Evolutionary conservation across 306 rosid genomes (phyloP).

Genomic region (Prunus salicina): DNA sequence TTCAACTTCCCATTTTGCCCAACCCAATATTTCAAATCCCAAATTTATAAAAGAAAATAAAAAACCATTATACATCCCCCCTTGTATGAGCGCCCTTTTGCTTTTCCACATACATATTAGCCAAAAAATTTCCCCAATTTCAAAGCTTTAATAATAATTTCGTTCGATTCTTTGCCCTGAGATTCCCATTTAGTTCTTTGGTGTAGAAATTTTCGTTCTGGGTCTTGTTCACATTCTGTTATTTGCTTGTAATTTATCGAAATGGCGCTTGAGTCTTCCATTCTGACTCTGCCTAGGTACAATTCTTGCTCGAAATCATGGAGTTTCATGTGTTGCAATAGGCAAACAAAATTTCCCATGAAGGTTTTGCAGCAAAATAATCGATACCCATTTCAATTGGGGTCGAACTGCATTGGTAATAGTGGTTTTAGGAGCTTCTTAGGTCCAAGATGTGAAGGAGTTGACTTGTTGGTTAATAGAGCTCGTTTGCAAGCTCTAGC

Average conservation of each 20-base stretch:
- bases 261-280: conserved; percentile 44
- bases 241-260: not conserved
- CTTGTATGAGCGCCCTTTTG: not conserved
- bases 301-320: conserved; percentile 24
- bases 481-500: conserved; percentile 41
- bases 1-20: not conserved
- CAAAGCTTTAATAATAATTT: not conserved
- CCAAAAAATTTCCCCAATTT: not conserved
- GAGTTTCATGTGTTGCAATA: conserved; percentile 24
- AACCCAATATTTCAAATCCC: not conserved
- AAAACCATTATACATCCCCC: not conserved
- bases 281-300: conserved; percentile 22
- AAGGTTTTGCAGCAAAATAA: conserved; percentile 32
- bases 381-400: conserved; percentile 27
- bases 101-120: not conserved
- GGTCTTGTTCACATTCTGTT: conserved; percentile 2
- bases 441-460: conserved; percentile 12
- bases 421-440: conserved; percentile 24
- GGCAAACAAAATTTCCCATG: conserved; percentile 28
- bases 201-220: conserved; percentile 16
- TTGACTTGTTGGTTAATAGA: conserved; percentile 26
- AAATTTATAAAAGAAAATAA: not conserved
- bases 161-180: not conserved
- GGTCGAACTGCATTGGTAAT: conserved; percentile 21
- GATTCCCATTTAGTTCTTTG: conserved; percentile 8